Percentiles rank a stretch among this genome's conserved stretches.
These are phyloP conservation scores for Megacollybia marginata DNA, from an alignment of 768 basidiomycete species.

Conservation along the genomic window DNA sequence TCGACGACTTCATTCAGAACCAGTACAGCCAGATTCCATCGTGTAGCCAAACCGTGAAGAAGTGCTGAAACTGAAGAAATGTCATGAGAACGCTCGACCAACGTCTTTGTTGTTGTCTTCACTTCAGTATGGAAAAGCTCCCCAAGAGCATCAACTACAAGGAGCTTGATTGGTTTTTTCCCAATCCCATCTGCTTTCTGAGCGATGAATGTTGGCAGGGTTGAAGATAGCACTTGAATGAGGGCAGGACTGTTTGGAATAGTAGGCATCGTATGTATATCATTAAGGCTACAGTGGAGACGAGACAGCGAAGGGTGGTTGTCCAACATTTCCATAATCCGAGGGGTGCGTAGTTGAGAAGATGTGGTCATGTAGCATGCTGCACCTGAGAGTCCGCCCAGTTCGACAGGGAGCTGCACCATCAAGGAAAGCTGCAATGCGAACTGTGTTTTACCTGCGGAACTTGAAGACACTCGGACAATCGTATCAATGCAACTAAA, in stretches of 20 bases:
- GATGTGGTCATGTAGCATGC: conserved; percentile 76
- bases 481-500: conserved; percentile 3
- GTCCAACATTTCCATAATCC: conserved; percentile 60
- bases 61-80: conserved; percentile 59
- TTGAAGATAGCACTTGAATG: conserved; percentile 44
- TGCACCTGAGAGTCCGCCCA: conserved; percentile 58
- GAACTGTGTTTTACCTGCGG: conserved; percentile 92
- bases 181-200: conserved; percentile 19
- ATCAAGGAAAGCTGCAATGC: conserved; percentile 77
- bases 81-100: conserved; percentile 67
- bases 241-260: conserved; percentile 45
- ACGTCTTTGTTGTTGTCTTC: conserved; percentile 50
- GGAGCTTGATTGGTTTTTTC: conserved; percentile 58
- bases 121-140: conserved; percentile 71
- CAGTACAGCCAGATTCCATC: conserved; percentile 62
- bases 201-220: conserved; percentile 46
- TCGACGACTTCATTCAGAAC: conserved; percentile 89
- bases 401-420: conserved; percentile 58
- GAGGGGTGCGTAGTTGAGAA: conserved; percentile 55
- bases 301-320: conserved; percentile 39
- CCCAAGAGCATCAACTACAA: conserved; percentile 84
- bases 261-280: conserved; percentile 56
- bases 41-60: conserved; percentile 65
- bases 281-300: conserved; percentile 36
- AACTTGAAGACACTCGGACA: conserved; percentile 36